These are phyloP conservation scores for Oryza meyeriana DNA, from an alignment of 176 grass and related monocot genomes.

Conservation along the genomic window DNA sequence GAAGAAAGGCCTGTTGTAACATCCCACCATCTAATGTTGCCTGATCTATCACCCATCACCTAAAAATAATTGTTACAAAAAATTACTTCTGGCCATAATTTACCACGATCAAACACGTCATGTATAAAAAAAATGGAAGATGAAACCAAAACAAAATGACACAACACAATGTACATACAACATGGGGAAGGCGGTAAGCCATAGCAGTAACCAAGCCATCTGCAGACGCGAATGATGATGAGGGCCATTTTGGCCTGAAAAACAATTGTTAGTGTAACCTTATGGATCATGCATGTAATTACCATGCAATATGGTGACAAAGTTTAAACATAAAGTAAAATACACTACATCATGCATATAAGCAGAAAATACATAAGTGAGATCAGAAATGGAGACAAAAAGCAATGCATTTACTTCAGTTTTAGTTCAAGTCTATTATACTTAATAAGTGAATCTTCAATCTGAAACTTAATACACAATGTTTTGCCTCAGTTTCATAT, in stretches of 20 bases:
- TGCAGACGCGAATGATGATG: conserved; percentile 94
- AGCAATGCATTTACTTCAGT: background rate
- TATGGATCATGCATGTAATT: conserved; percentile 6
- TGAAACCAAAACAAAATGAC: conserved; percentile 15
- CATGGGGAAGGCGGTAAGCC: conserved; percentile 96
- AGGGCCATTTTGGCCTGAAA: conserved; percentile 99
- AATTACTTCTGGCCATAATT: conserved; percentile 33
- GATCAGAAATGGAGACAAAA: background rate
- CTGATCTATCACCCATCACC: conserved; percentile 97
- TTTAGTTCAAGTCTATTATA: conserved; percentile 1
- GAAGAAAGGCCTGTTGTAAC: conserved; percentile 93
- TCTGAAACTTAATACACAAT: background rate
- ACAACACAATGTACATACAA: conserved; percentile 60
- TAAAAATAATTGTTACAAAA: conserved; percentile 43
- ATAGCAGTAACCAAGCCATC: conserved; percentile 98
- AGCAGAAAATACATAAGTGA: conserved; percentile 4
- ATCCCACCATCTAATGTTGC: conserved; percentile 99
- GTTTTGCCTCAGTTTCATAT: conserved; percentile 2
- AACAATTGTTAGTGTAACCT: conserved; percentile 9
- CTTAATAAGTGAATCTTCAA: background rate
- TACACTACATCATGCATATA: conserved; percentile 10
- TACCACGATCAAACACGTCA: conserved; percentile 21
- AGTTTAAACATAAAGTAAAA: conserved; percentile 34
- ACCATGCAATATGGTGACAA: conserved; percentile 11
- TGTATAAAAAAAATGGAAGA: conserved; percentile 21